Evolutionary conservation across 2,329 filamentous ascomycete genomes (phyloP), one percentile per base, ranked within the genome.

Genomic region (Piedraia hortae): DNA sequence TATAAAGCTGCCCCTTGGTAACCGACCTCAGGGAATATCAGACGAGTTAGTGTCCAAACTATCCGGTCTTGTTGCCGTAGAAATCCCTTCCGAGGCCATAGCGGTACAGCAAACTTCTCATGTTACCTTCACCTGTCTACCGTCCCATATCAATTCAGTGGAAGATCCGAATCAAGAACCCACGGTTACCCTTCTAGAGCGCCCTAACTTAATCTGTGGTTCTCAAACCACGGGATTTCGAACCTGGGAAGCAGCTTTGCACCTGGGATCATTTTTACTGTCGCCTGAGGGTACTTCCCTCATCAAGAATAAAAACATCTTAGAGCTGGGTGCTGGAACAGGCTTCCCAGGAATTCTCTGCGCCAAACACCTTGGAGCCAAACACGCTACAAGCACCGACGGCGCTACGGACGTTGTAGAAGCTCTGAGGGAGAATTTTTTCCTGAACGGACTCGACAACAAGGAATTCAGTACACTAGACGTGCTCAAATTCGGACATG

Each of bases 221-320:
- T 56, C 55, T 0, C 70, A 71, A 1, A 78, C 70, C 1, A 82
- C 73, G 0, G 73, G 73, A 1, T 53, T 73, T 12, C 59, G 73
- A 15, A 82, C 74, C 0, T 85, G 73, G 74, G 74, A 82, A 41
- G 73, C 73, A 1, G 64, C 70, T 2, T 47, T 82, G 5, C 68
- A 77, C 32, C 51, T 82, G 0, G 69, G 68, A 1, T 56, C 65
- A 19, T 77, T 65, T 34, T 56, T 80, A 11, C 59, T 60, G 27
- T 38, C 50, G 39, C 4, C 34, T 3, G 42, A 43, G 14, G 59
- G 58, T n/a, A 43, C 41, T 18, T 28, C 37, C 2, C 34, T 55
- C 3, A 47, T 74, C 13, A 34, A 35, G 5, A 53, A 48, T 2
- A 67, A 62, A 35, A 54, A 50, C 5, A 45, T 80, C 1, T 48